Conservation (phyloP, 805 yeast genomes). For the Wilhelminamyces savonicus region DNA sequence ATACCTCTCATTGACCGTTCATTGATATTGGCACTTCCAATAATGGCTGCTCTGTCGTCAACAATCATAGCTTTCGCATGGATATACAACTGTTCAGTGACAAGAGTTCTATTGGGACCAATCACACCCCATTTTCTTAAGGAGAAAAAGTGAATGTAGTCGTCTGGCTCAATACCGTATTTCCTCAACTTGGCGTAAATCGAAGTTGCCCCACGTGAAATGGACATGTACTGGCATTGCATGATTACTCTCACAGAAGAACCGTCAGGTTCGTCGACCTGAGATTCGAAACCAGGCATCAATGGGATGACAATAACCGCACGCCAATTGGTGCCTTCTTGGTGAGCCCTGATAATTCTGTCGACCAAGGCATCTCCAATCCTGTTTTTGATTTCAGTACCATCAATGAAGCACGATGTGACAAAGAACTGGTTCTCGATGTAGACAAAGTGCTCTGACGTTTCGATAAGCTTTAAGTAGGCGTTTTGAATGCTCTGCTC, state of each 20-base stretch:
- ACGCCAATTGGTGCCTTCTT: constrained; percentile 73
- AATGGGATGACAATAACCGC: constrained; percentile 89
- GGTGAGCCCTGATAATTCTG: constrained; percentile 83
- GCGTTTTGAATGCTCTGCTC: constrained; percentile 93
- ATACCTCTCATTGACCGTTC: constrained; percentile 94
- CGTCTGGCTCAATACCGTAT: constrained; percentile 81
- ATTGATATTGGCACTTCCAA: constrained; percentile 96
- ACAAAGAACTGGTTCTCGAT: constrained; percentile 94
- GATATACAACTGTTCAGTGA: constrained; percentile 87
- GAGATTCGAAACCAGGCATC: constrained; percentile 96
- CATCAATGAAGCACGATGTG: constrained; percentile 82
- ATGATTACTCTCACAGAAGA: constrained; percentile 92
- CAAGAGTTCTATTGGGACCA: constrained; percentile 66
- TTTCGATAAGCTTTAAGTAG: constrained; percentile 81
- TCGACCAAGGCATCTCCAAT: constrained; percentile 98
- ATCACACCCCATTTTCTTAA: constrained; percentile 93
- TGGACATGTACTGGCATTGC: constrained; percentile 94
- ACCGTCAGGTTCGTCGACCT: constrained; percentile 90
- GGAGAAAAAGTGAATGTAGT: constrained; percentile 87
- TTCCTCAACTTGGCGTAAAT: constrained; percentile 76
- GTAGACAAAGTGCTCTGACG: constrained; percentile 87
- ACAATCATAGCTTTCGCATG: constrained; percentile 91
- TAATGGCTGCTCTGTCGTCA: constrained; percentile 88
- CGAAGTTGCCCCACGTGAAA: constrained; percentile 82
- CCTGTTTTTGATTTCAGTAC: constrained; percentile 75